phyloP scores from a whole-genome alignment of 2,329 filamentous ascomycete genomes.

The Sporothrix schenckii region DNA sequence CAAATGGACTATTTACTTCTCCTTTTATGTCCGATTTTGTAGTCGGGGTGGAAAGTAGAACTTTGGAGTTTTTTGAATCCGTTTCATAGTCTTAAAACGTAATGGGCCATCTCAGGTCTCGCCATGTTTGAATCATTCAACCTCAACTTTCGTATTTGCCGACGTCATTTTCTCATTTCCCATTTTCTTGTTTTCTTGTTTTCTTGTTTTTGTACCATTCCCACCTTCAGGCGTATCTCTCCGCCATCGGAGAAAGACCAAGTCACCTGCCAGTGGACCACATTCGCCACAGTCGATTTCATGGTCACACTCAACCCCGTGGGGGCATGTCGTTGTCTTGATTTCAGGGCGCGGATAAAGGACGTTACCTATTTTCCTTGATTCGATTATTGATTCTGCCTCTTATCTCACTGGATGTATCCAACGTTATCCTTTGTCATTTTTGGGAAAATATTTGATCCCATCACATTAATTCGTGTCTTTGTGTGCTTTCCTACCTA shows the following conservation, averaged over 20 bases:
- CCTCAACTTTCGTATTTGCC: too few species aligned
- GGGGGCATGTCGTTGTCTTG: background rate
- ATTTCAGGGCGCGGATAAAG: background rate
- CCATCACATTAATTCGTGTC: background rate
- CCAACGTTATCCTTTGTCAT: too few species aligned
- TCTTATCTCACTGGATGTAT: background rate
- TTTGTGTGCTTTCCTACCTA: background rate
- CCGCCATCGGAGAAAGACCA: background rate
- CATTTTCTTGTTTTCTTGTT: background rate
- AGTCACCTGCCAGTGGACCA: slow-evolving; percentile 5
- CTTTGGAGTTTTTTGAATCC: too few species aligned
- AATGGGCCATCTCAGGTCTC: background rate
- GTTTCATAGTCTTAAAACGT: background rate
- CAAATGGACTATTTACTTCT: background rate
- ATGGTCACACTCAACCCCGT: background rate
- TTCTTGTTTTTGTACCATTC: background rate
- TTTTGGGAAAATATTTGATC: too few species aligned
- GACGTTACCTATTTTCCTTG: background rate
- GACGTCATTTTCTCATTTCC: slow-evolving; percentile 1
- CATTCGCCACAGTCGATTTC: slow-evolving; percentile 8
- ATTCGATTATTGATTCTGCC: too few species aligned
- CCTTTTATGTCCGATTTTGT: background rate
- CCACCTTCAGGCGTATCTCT: background rate
- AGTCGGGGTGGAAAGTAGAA: background rate
- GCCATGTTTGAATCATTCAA: too few species aligned